Evolutionary conservation across 164 flowering plant genomes (phyloP).

Genomic region (Chimonanthus salicifolius): DNA sequence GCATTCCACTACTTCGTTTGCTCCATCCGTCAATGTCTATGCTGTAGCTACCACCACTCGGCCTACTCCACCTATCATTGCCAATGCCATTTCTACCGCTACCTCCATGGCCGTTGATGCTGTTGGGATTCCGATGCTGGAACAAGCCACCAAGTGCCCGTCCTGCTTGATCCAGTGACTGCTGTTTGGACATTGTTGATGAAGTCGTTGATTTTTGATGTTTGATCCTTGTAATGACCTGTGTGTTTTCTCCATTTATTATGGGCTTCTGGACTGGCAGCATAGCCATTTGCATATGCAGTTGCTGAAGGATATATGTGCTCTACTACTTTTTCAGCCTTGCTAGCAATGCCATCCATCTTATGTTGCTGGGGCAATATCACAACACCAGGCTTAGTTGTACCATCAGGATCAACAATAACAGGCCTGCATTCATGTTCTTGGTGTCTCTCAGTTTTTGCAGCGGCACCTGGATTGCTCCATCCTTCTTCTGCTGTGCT

Average conservation of each 20-base stretch:
- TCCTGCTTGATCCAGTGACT: conserved; percentile 14
- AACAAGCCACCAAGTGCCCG: conserved; percentile 6
- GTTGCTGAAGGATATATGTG: conserved; percentile 16
- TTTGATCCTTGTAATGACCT: conserved; percentile 12
- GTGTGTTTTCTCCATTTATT: conserved; percentile 18
- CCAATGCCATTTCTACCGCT: background rate
- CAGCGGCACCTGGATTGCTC: conserved; percentile 14
- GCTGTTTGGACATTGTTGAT: conserved; percentile 28
- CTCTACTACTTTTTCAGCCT: conserved; percentile 23
- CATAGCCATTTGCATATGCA: conserved; percentile 6
- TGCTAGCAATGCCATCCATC: conserved; percentile 9
- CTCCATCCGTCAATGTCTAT: conserved; percentile 4
- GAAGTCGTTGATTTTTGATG: conserved; percentile 25
- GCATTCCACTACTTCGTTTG: conserved; percentile 5
- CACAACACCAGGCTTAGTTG: conserved; percentile 20
- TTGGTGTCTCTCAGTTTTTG: conserved; percentile 7
- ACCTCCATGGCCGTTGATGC: background rate
- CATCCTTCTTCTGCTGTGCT: conserved; percentile 9
- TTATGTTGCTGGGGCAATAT: conserved; percentile 8
- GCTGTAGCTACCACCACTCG: conserved; percentile 2
- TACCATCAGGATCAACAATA: conserved; percentile 33
- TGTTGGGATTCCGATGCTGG: conserved; percentile 20
- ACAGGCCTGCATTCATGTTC: conserved; percentile 34
- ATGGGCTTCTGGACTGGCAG: conserved; percentile 6
- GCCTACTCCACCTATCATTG: background rate